These are phyloP conservation scores for Phytophthora cajani DNA, from an alignment of 352 stramenopile species.

Conservation along the genomic window DNA sequence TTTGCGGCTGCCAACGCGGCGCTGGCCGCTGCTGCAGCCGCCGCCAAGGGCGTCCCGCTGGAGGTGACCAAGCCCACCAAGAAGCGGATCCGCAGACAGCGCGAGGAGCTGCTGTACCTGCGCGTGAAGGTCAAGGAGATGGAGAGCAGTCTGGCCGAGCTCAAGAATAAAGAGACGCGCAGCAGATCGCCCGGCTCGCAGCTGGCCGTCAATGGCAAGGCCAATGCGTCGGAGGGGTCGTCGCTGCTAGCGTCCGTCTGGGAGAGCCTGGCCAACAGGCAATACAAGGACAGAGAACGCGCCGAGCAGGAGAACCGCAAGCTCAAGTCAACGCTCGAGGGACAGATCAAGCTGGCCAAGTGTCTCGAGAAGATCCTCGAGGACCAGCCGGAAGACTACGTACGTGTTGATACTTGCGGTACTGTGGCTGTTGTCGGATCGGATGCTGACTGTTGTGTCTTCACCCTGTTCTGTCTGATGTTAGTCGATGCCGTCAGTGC, in stretches of 20 bases:
- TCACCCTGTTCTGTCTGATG: neutral
- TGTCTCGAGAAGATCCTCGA: slow-evolving; percentile 49
- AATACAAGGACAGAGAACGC: slow-evolving; percentile 46
- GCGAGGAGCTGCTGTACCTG: slow-evolving; percentile 52
- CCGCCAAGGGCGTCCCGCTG: neutral
- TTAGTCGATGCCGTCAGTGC: slow-evolving; percentile 9
- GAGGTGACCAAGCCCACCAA: slow-evolving; percentile 35
- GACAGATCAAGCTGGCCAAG: slow-evolving; percentile 49
- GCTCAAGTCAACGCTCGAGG: slow-evolving; percentile 44
- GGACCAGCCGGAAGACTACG: slow-evolving; percentile 31
- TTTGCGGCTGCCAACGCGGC: slow-evolving; percentile 21
- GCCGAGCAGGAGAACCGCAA: slow-evolving; percentile 51
- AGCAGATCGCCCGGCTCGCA: slow-evolving; percentile 12
- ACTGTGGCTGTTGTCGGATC: neutral
- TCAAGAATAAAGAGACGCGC: slow-evolving; percentile 22
- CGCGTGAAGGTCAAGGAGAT: slow-evolving; percentile 54
- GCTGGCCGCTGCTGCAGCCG: slow-evolving; percentile 11
- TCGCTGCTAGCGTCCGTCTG: slow-evolving; percentile 41
- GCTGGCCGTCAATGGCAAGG: slow-evolving; percentile 23
- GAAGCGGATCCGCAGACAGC: slow-evolving; percentile 50
- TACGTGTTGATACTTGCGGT: slow-evolving; percentile 12
- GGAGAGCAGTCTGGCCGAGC: slow-evolving; percentile 38
- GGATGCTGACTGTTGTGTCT: slow-evolving; percentile 9
- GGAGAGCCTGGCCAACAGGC: slow-evolving; percentile 44
- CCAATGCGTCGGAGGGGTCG: slow-evolving; percentile 10